These are phyloP conservation scores for Teratosphaeria epicoccoides DNA, from an alignment of 2,329 filamentous ascomycete species.

Conservation along the genomic window DNA sequence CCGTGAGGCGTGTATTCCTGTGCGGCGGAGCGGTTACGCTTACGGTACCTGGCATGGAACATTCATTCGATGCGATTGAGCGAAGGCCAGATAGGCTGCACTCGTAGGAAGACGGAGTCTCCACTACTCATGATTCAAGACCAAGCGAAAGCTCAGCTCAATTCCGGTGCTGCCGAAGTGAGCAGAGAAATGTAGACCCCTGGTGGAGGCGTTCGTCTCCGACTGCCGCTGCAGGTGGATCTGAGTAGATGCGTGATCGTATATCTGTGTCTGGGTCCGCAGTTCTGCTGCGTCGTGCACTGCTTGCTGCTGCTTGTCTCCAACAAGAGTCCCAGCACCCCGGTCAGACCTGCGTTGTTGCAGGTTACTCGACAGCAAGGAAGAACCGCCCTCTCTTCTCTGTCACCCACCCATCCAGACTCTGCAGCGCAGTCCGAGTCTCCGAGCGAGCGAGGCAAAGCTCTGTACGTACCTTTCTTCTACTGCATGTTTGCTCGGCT, in stretches of 20 bases:
- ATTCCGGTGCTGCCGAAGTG: background rate
- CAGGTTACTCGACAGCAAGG: constrained; percentile 27
- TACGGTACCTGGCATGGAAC: constrained; percentile 9
- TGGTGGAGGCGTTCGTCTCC: background rate
- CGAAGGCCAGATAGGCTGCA: background rate
- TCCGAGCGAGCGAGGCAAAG: constrained; percentile 17
- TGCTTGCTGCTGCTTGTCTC: constrained; percentile 1
- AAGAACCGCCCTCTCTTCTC: constrained; percentile 19
- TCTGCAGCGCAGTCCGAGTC: constrained; percentile 16
- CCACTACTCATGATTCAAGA: background rate
- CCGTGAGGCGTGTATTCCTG: constrained; percentile 6
- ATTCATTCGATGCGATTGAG: background rate
- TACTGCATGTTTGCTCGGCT: constrained; percentile 6
- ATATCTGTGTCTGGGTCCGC: constrained; percentile 4
- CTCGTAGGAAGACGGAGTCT: background rate
- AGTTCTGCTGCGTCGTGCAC: background rate
- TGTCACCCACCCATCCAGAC: constrained; percentile 8
- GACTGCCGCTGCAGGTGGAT: constrained; percentile 1
- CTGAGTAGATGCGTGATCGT: constrained; percentile 3
- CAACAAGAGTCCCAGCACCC: constrained; percentile 5
- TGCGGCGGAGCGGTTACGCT: constrained; percentile 1
- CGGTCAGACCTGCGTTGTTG: constrained; percentile 1
- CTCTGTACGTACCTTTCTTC: background rate
- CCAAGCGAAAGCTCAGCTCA: background rate
- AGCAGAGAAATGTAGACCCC: background rate